Evolutionary conservation across 768 basidiomycete genomes (phyloP), one percentile per base, ranked within the genome.

Genomic region (Leccinum disarticulatum): DNA sequence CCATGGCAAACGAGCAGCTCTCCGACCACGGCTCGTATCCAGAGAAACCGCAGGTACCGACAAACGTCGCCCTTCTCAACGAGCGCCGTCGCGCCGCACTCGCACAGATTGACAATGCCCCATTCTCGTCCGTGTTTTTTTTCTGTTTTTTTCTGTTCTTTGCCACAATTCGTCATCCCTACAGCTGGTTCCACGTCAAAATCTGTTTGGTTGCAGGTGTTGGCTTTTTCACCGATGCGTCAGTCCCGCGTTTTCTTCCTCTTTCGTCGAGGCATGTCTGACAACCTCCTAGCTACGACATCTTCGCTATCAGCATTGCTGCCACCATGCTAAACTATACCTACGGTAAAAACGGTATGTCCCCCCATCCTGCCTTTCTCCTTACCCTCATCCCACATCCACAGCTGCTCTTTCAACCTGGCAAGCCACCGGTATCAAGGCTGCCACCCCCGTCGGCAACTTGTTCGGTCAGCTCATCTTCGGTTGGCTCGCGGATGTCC

Each of bases 171-270:
- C 27, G 54, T 15, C 2, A 30, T 22, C 48, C 57, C 33, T 46
- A 2, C 56, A 90, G 89, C 7, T 90, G 87, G 86, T 94, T 93
- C 78, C 93, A 95, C 67, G 85, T 87, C 58, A 93, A 92, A 73
- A 81, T 87, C 61, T 85, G 83, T 66, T 63, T 84, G 58, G 83
- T 83, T 11, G 77, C 91, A 3, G 91, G 93, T 66, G 88, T 88
- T 10, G 93, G 93, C 28, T 95, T 95, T 81, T 95, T 94, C 80
- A 93, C 93, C 52, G 93, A 91, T 76, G 86, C 87, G 83, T 86
- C 64, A 66, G 82, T 54, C 73, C 1, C 8, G 49, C n/a, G 25
- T 57, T 25, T 17, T 41, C 19, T 0, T 27, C 31, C 41, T 9
- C 5, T 11, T 15, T 11, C 6, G 6, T 22, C 0, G 14, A 10